Percentiles rank a stretch among this genome's conserved stretches.
These are phyloP conservation scores for Adiantum capillusveneris DNA, from an alignment of 75 land plant species.

Conservation along the genomic window DNA sequence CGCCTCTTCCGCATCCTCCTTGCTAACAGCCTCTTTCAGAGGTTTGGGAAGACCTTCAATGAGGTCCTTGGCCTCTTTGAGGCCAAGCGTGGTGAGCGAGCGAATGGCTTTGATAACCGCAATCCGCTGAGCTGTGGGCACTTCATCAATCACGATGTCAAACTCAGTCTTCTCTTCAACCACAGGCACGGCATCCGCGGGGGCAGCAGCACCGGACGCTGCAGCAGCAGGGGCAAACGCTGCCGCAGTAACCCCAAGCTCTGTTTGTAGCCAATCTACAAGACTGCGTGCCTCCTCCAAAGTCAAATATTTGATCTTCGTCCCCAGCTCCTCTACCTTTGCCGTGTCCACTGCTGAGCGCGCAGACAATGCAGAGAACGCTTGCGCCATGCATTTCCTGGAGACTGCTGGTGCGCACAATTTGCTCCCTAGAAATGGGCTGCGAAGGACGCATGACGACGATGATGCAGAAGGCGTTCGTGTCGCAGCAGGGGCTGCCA, in stretches of 20 bases:
- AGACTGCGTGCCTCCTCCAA: slow-evolving; percentile 51
- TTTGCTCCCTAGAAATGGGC: no score
- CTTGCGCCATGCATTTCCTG: no score
- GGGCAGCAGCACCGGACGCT: slow-evolving; percentile 10
- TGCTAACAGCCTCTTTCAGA: slow-evolving; percentile 59
- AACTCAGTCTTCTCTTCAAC: slow-evolving; percentile 85
- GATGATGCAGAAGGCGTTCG: no score
- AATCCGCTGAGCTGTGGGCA: slow-evolving; percentile 63
- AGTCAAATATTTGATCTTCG: slow-evolving; percentile 34
- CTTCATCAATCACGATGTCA: slow-evolving; percentile 73
- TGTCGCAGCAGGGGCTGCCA: no score
- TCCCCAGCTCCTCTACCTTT: slow-evolving; percentile 43
- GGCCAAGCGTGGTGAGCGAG: slow-evolving; percentile 64
- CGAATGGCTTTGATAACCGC: slow-evolving; percentile 74
- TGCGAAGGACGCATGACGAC: no score
- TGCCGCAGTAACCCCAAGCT: slow-evolving; percentile 68
- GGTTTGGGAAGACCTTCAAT: slow-evolving; percentile 92
- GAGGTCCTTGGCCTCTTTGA: slow-evolving; percentile 91
- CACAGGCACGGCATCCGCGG: slow-evolving; percentile 33
- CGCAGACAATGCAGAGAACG: no score
- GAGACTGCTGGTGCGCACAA: no score
- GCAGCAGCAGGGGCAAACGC: slow-evolving; percentile 6
- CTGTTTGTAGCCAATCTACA: slow-evolving; percentile 53
- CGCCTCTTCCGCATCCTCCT: slow-evolving; percentile 88
- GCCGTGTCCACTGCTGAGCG: slow-evolving; percentile 25